phyloP scores from a whole-genome alignment of 176 grass and related monocot genomes.

The Stipa capillata region DNA sequence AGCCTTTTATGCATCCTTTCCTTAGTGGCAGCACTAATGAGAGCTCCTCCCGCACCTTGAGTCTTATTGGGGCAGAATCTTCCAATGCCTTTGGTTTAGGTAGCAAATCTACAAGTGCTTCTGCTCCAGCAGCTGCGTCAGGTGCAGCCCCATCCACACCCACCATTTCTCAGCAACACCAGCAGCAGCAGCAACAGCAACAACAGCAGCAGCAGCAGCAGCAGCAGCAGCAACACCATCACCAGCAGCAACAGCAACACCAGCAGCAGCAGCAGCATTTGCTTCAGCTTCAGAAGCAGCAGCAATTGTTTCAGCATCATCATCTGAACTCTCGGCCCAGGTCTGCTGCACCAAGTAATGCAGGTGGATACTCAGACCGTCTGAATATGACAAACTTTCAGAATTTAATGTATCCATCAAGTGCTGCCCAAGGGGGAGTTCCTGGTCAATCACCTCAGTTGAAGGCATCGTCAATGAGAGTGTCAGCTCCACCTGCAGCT shows the following conservation, averaged over 20 bases:
- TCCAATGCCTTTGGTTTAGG: slow-evolving; percentile 39
- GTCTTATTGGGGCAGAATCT: slow-evolving; percentile 55
- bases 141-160: slow-evolving; percentile 33
- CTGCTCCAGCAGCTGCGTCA: slow-evolving; percentile 23
- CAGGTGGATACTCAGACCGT: slow-evolving; percentile 33
- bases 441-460: slow-evolving; percentile 58
- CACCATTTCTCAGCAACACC: slow-evolving; percentile 37
- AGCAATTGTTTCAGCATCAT: slow-evolving; percentile 48
- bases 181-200: slow-evolving; percentile 21
- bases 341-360: slow-evolving; percentile 49
- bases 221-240: slow-evolving; percentile 41
- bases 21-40: slow-evolving; percentile 43
- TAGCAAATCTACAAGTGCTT: slow-evolving; percentile 37
- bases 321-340: slow-evolving; percentile 63
- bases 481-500: slow-evolving; percentile 25
- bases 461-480: slow-evolving; percentile 57
- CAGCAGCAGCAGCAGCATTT: slow-evolving; percentile 33
- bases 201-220: slow-evolving; percentile 3
- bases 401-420: slow-evolving; percentile 43
- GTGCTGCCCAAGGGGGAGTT: slow-evolving; percentile 43
- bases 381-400: slow-evolving; percentile 25
- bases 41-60: slow-evolving; percentile 56
- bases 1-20: slow-evolving; percentile 37
- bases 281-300: slow-evolving; percentile 49
- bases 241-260: slow-evolving; percentile 51